These are phyloP conservation scores for Cladosporium phlei DNA, from an alignment of 2,329 filamentous ascomycete genomes.

Conservation along the genomic window DNA sequence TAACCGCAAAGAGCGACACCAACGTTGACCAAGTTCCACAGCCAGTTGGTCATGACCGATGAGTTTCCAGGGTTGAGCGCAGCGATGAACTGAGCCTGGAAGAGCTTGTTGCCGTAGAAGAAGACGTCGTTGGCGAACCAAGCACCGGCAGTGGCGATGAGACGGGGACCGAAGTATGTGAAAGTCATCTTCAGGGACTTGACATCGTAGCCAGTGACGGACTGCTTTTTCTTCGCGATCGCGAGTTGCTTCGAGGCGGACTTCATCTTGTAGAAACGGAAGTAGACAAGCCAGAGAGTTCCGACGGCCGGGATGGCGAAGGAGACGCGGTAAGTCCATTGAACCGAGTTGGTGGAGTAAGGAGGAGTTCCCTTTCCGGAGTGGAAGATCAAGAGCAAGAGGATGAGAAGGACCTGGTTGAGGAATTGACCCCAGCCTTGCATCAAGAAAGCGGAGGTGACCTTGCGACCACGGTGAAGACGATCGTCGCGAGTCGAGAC, in stretches of 20 bases:
- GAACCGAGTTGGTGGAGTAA: conserved; percentile 70
- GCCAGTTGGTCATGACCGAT: conserved; percentile 75
- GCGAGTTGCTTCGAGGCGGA: conserved; percentile 77
- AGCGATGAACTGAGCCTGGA: conserved; percentile 84
- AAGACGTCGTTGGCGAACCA: conserved; percentile 99
- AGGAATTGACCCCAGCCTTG: conserved; percentile 96
- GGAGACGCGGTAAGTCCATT: conserved; percentile 88
- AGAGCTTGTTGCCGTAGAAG: conserved; percentile 99
- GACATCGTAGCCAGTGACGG: conserved; percentile 90
- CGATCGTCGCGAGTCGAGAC: conserved; percentile 88
- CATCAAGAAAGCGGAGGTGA: conserved; percentile 95
- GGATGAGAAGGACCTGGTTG: conserved; percentile 86
- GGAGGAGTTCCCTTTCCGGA: conserved; percentile 69
- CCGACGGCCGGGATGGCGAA: conserved; percentile 88
- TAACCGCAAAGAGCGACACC: conserved; percentile 81
- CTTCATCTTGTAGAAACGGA: conserved; percentile 92
- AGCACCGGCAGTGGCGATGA: conserved; percentile 77
- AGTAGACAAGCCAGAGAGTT: conserved; percentile 92
- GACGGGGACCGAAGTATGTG: conserved; percentile 76
- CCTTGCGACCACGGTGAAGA: conserved; percentile 90
- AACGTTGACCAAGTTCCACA: conserved; percentile 90
- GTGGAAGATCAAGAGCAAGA: conserved; percentile 85
- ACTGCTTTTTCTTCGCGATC: conserved; percentile 75
- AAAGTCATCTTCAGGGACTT: conserved; percentile 74
- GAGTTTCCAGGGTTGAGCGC: conserved; percentile 65